Evolutionary conservation across 306 rosid genomes (phyloP).

Genomic region (Cucurbita pepo): DNA sequence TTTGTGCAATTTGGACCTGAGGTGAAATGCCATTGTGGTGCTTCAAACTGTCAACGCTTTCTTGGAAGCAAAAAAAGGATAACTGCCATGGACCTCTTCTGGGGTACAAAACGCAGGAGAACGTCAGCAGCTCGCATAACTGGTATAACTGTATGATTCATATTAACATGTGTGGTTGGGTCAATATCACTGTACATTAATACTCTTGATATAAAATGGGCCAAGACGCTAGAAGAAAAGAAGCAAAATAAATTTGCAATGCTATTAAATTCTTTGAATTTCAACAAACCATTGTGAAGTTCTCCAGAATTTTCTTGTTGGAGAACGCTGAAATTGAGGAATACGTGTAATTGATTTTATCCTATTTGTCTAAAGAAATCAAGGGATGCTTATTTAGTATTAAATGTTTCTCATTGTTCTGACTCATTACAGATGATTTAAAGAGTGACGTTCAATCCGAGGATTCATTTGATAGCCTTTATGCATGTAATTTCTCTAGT

Average conservation of each 20-base stretch:
- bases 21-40: conserved; percentile 69
- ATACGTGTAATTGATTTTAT: background rate
- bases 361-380: background rate
- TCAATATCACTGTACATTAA: background rate
- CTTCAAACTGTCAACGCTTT: conserved; percentile 68
- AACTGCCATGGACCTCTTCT: conserved; percentile 30
- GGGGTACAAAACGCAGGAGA: conserved; percentile 84
- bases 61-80: conserved; percentile 70
- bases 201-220: background rate
- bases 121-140: conserved; percentile 25
- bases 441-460: background rate
- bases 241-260: background rate
- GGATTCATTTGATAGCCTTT: background rate
- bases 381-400: background rate
- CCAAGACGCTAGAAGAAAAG: background rate
- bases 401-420: background rate
- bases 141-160: conserved; percentile 9
- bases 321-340: background rate
- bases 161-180: background rate
- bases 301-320: background rate
- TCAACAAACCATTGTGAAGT: background rate
- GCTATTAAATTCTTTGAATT: background rate
- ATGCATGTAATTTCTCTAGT: background rate
- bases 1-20: conserved; percentile 94
- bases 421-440: background rate